Evolutionary conservation across 805 yeast species (phyloP), one percentile per base, ranked within the genome.

Genomic region (Saturnispora gosingensis): DNA sequence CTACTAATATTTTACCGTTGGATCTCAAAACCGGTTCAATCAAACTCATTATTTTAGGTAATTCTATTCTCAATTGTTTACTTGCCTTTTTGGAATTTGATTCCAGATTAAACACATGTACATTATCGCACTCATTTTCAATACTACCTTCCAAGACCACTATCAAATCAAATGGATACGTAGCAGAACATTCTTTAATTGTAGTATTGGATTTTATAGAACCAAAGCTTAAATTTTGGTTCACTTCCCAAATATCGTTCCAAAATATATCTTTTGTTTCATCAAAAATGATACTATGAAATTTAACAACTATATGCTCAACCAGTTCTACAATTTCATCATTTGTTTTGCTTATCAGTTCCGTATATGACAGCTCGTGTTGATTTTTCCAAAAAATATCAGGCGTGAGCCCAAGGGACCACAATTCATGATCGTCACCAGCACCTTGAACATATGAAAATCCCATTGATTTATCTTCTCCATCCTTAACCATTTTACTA

Each of bases 391-490:
- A 88, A 46, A 85, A 77, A 27, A 77, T 46, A 0, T 59, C 58
- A 0, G 90, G 80, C 1, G 72, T 74, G 30, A 88, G 64, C 0
- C 73, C 68, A 4, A 75, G 70, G 0, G 83, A 76, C 97, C 97
- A 89, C 10, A 83, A 69, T 60, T 89, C 97, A 63, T 89, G 96
- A 60, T 90, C 97, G 65, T 89, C 97, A 0, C 93, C 97, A 0
- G 96, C 93, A 1, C 97, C 97, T 65, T 88, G 97, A 1, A 88
- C 85, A 61, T 89, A 89, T 0, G 74, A 66, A 56, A 68, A 82
- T 0, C 81, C 83, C 8, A 64, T 53, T 46, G 73, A 58, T 46
- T 68, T 67, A 48, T 69, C 73, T 6, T 69, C 67, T 7, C 86
- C 88, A 63, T 82, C 87, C 56, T 79, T 83, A 18, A 75, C 77